phyloP scores from a whole-genome alignment of 108 stramenopile genomes.

The Cyclostephanos tholiformis region DNA sequence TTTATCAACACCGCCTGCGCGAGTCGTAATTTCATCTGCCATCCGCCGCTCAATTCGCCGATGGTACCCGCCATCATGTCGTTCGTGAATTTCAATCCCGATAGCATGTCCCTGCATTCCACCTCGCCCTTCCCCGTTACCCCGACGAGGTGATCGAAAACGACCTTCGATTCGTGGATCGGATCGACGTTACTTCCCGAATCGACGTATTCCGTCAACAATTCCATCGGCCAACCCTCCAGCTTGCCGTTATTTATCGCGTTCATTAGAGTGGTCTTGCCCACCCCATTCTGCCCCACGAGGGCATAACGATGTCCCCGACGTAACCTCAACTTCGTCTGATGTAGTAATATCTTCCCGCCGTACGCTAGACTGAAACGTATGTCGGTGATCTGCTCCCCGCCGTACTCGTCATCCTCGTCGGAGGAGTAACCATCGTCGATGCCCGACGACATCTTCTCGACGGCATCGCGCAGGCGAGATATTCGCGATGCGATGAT shows the following conservation, averaged over 20 bases:
- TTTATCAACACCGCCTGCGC: slow-evolving; percentile 79
- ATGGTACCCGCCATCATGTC: slow-evolving; percentile 88
- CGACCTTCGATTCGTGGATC: slow-evolving; percentile 76
- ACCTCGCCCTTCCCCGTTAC: slow-evolving; percentile 64
- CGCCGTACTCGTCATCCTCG: slow-evolving; percentile 86
- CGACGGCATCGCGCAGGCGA: slow-evolving; percentile 56
- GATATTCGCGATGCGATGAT: slow-evolving; percentile 41
- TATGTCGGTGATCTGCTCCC: slow-evolving; percentile 93
- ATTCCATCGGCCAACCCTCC: slow-evolving; percentile 93
- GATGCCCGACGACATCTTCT: slow-evolving; percentile 43
- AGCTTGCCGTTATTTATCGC: slow-evolving; percentile 96
- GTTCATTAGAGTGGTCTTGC: slow-evolving; percentile 97
- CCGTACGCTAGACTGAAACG: slow-evolving; percentile 97
- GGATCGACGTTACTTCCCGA: slow-evolving; percentile 92
- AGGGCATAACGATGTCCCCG: slow-evolving; percentile 97
- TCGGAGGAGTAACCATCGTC: slow-evolving; percentile 76
- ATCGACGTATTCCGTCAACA: slow-evolving; percentile 95
- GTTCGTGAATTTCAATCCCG: slow-evolving; percentile 85
- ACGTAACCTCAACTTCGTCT: slow-evolving; percentile 90
- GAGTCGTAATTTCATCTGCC: slow-evolving; percentile 95
- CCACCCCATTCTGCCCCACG: slow-evolving; percentile 96
- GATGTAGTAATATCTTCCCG: slow-evolving; percentile 96
- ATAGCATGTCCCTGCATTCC: slow-evolving; percentile 72
- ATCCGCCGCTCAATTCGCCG: slow-evolving; percentile 94
- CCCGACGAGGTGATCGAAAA: slow-evolving; percentile 58